A percentile compares a stretch with the other conserved stretches of the same genome.
These are phyloP conservation scores for Dunaliella primolecta DNA, from an alignment of 139 green algal species.

Conservation along the genomic window DNA sequence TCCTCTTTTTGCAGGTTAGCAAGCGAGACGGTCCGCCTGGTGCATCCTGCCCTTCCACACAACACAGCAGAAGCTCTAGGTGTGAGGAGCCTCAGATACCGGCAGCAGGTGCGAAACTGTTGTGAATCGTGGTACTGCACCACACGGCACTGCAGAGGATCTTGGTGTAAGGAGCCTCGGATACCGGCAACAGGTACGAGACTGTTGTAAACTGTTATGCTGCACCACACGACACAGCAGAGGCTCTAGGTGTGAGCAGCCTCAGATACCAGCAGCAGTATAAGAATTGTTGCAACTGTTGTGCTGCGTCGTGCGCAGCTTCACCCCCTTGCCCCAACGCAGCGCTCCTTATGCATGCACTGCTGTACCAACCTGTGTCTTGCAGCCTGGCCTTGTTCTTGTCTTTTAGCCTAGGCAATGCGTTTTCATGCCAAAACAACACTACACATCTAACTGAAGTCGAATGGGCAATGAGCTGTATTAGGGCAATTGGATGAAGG, in stretches of 20 bases:
- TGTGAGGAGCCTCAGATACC: slow-evolving; percentile 43
- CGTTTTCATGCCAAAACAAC: too few relatives aligned
- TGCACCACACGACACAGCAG: slow-evolving; percentile 39
- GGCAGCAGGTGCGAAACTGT: slow-evolving; percentile 14
- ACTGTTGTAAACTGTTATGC: too few relatives aligned
- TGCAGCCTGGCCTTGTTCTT: too few relatives aligned
- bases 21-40: slow-evolving; percentile 25
- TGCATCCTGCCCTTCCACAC: slow-evolving; percentile 46
- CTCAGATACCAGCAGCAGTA: slow-evolving; percentile 31
- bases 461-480: too few relatives aligned
- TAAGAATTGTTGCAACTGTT: background rate
- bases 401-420: too few relatives aligned
- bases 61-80: slow-evolving; percentile 57
- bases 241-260: slow-evolving; percentile 55
- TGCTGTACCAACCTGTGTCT: too few relatives aligned
- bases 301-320: too few relatives aligned
- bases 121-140: too few relatives aligned
- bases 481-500: too few relatives aligned
- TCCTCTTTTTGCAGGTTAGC: background rate
- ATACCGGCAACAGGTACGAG: background rate
- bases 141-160: background rate
- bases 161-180: background rate
- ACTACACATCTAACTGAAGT: too few relatives aligned
- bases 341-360: too few relatives aligned
- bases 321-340: too few relatives aligned